Evolutionary conservation across 306 rosid species (phyloP), one percentile per base, ranked within the genome.

Genomic region (Acacia crassicarpa): DNA sequence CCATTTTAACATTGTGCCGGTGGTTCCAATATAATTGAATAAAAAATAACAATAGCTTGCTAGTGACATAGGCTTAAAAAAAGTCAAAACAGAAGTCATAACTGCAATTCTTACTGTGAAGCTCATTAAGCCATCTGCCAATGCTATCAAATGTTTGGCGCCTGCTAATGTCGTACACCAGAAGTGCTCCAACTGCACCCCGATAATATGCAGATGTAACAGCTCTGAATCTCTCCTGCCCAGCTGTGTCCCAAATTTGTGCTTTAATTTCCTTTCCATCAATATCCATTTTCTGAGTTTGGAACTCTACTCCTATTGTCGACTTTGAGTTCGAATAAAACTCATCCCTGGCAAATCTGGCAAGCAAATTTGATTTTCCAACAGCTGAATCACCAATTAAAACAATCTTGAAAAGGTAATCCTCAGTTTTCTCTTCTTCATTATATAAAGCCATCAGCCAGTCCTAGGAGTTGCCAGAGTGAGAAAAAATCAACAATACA

Each of bases 161-260:
- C 81, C 92, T 84, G 79, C 92, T 89, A 67, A 91, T 86, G 53
- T 91, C 94, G 41, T 91, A 91, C 43, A 91, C 94, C 75, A 91
- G 41, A 78, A 91, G 92, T 76, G 94, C 94, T 63, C 94, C 94
- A 73, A 91, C 94, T 1, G 94, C 94, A 81, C 94, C 94, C 87
- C 94, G 81, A 45, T 89, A 91, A 79, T 91, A 91, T 72, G 94
- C 94, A 78, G 94, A 91, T 53, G 94, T 91, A 74, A 91, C 92
- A 80, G 94, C 94, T 81, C 94, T 87, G 79, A 91, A 89, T 61
- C 94, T 91, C 88, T 91, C 94, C 84, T 91, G 94, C 76, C 94
- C 94, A 53, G 94, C 92, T 17, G 94, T 91, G 77, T 91, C 94
- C 94, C 94, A 91, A 53, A 91, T 91, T 87, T 91, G 94, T 74